phyloP scores from a whole-genome alignment of 305 asterid genomes.

The Salvia sclarea region DNA sequence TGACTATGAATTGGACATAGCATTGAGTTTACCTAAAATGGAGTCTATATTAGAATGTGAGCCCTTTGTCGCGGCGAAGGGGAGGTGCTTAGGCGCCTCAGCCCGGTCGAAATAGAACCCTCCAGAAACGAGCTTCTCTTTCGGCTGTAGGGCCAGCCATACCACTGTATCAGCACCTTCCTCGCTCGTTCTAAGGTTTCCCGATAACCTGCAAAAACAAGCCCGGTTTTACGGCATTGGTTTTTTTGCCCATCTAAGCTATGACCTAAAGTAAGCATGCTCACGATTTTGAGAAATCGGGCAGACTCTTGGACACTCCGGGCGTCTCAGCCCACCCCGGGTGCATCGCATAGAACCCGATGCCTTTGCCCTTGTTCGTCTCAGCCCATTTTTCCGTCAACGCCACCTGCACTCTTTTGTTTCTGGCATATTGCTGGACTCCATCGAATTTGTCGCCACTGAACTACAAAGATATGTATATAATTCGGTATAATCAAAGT shows the following conservation, averaged over 20 bases:
- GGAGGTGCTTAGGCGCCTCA: constrained; percentile 75
- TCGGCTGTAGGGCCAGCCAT: constrained; percentile 85
- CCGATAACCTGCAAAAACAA: constrained; percentile 54
- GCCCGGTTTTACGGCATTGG: not conserved
- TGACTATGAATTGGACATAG: constrained; percentile 29
- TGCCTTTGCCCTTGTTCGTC: constrained; percentile 56
- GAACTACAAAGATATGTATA: constrained; percentile 64
- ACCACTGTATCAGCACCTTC: constrained; percentile 88
- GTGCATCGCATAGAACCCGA: constrained; percentile 89
- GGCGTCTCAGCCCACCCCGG: constrained; percentile 99
- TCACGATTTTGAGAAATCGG: constrained; percentile 61
- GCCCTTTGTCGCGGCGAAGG: constrained; percentile 61
- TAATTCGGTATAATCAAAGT: constrained; percentile 16
- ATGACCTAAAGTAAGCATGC: not conserved
- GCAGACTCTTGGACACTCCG: constrained; percentile 82
- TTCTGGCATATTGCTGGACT: constrained; percentile 80
- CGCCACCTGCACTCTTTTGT: constrained; percentile 90
- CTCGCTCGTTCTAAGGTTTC: constrained; percentile 74
- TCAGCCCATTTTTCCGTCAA: constrained; percentile 91
- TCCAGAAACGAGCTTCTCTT: constrained; percentile 68
- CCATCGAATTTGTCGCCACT: constrained; percentile 60
- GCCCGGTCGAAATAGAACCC: constrained; percentile 76
- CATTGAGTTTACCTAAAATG: constrained; percentile 41
- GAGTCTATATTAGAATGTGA: constrained; percentile 66
- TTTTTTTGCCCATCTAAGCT: too few relatives aligned